Conservation (phyloP, 768 basidiomycete species). For the Chalciporus chontae region DNA sequence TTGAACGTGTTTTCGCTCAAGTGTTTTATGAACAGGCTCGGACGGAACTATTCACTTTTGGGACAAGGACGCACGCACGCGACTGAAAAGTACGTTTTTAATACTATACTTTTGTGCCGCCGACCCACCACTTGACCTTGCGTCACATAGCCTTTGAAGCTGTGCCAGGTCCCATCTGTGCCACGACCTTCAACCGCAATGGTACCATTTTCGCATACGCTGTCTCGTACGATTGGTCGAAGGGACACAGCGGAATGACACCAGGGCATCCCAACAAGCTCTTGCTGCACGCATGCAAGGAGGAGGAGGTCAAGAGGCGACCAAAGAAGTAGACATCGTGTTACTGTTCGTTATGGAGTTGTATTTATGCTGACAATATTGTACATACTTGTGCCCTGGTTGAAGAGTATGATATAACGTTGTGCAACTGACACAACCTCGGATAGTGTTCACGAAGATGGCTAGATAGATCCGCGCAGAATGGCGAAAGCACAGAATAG, state of each 20-base stretch:
- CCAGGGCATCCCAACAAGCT: conserved; percentile 68
- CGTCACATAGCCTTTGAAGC: conserved; percentile 63
- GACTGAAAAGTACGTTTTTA: conserved; percentile 74
- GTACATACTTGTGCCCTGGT: conserved; percentile 4
- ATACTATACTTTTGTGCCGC: neutral
- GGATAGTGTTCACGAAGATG: too few species aligned
- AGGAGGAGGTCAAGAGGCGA: conserved; percentile 79
- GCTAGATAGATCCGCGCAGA: too few species aligned
- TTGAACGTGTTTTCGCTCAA: conserved; percentile 19
- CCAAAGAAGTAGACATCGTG: conserved; percentile 28
- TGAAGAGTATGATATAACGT: neutral
- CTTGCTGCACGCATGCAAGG: conserved; percentile 81
- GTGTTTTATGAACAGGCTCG: conserved; percentile 44
- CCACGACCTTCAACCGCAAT: conserved; percentile 82
- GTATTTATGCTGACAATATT: conserved; percentile 4
- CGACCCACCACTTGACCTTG: neutral
- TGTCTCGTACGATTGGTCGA: conserved; percentile 91
- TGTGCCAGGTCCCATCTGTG: conserved; percentile 70
- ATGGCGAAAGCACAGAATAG: too few species aligned
- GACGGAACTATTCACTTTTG: conserved; percentile 91
- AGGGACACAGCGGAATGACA: conserved; percentile 85
- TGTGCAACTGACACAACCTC: too few species aligned
- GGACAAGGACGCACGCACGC: conserved; percentile 91
- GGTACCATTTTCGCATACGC: conserved; percentile 91
- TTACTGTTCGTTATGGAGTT: neutral